Evolutionary conservation across 495 filamentous ascomycete species (phyloP), one percentile per base, ranked within the genome.

Genomic region (Oleoguttula mirabilis): DNA sequence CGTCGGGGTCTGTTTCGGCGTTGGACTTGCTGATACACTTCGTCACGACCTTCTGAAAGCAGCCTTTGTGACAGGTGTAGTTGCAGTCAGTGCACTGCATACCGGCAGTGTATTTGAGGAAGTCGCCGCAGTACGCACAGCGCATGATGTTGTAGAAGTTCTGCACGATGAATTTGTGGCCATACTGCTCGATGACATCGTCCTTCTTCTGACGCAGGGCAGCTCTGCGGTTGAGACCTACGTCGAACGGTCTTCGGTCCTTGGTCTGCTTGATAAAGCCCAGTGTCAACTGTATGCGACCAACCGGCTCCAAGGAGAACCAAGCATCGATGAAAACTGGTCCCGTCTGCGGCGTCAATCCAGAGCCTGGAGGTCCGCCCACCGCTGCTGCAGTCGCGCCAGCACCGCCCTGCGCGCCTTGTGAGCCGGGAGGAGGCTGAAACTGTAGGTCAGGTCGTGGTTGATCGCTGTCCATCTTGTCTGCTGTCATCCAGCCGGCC

Each of bases 111-210:
- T 96, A 96, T 58, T 95, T 96, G 64, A 99, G 78, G 55, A 96
- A 94, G 43, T 96, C 92, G 41, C 88, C 92, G 62, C 90, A 99
- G 16, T 96, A 76, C 23, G 90, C 92, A 66, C 90, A 99, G 52
- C 92, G 90, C 90, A 99, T 99, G 60, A 99, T 94, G 68, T 96
- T 96, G 78, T 96, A 99, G 66, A 96, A 99, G 60, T 94, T 88
- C 63, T 93, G 87, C 51, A 82, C 77, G 35, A 95, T 77, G 53
- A 99, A 99, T 66, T 95, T 95, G 78, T 99, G 90, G 22, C 90
- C 90, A 58, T 93, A 94, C 71, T 94, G 88, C 63, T 96, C 90
- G 65, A 93, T 83, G 10, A 96, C 77, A 51, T 94, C 86, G 62
- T 99, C 90, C 66, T 96, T 96, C 55, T 82, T 81, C 61, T 95